phyloP scores from a whole-genome alignment of 495 filamentous ascomycete species.

The Podospora pseudoanserina region DNA sequence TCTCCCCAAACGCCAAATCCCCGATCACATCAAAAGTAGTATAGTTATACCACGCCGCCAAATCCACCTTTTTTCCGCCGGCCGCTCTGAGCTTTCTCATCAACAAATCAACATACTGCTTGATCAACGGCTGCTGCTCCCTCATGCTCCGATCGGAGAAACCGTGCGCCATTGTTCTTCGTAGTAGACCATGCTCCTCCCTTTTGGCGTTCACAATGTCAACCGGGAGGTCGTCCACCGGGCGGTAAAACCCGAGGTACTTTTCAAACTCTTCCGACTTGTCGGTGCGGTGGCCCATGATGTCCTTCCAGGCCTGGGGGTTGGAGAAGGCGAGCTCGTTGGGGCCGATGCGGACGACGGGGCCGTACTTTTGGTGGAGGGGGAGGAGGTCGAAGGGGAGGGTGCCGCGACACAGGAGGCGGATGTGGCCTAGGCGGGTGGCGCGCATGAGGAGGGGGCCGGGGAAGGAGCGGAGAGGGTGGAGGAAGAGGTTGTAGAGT shows the following conservation, averaged over 20 bases:
- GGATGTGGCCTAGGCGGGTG: conserved; percentile 33
- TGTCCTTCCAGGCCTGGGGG: conserved; percentile 54
- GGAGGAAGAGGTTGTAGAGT: conserved; percentile 49
- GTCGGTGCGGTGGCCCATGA: conserved; percentile 44
- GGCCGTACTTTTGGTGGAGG: conserved; percentile 50
- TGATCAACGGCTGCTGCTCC: conserved; percentile 46
- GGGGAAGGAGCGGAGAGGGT: conserved; percentile 49
- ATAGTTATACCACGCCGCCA: conserved; percentile 56
- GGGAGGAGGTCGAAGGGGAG: conserved; percentile 40
- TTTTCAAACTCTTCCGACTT: conserved; percentile 31
- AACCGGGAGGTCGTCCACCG: conserved; percentile 23
- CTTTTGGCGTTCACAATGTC: conserved; percentile 34
- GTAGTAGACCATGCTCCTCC: conserved; percentile 42
- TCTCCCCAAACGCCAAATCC: conserved; percentile 57
- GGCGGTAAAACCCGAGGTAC: conserved; percentile 33
- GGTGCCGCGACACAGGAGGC: conserved; percentile 32
- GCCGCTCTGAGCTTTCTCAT: conserved; percentile 39
- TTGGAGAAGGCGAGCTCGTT: conserved; percentile 49
- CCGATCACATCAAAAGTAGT: conserved; percentile 62
- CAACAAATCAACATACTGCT: conserved; percentile 45
- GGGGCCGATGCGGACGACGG: conserved; percentile 53
- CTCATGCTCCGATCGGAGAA: conserved; percentile 50
- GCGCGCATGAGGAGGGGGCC: conserved; percentile 46
- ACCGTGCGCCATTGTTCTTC: conserved; percentile 50
- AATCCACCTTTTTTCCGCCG: conserved; percentile 35